Evolutionary conservation across 169 alveolate species (phyloP).

Genomic region (Babesia caballi): DNA sequence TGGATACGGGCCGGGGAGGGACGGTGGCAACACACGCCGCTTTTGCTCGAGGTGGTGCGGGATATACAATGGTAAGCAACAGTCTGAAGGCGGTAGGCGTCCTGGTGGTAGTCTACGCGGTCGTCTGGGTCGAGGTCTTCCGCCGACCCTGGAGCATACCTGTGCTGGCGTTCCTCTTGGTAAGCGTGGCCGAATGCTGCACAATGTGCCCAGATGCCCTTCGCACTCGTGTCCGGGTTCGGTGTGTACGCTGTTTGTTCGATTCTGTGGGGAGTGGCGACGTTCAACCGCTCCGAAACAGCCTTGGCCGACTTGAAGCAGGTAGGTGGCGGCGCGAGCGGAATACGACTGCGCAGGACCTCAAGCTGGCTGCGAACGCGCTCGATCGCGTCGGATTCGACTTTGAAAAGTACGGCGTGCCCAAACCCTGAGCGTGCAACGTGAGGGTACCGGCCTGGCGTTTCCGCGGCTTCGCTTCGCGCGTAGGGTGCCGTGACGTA

Average conservation of each 20-base stretch:
- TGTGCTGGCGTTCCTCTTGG: slow-evolving; percentile 5
- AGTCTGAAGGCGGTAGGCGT: neutral
- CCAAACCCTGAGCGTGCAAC: neutral
- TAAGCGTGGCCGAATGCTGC: neutral
- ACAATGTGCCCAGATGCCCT: slow-evolving; percentile 6
- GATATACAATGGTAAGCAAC: slow-evolving; percentile 2
- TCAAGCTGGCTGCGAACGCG: slow-evolving; percentile 8
- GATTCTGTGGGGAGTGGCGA: slow-evolving; percentile 9
- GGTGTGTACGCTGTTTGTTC: slow-evolving; percentile 12
- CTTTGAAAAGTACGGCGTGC: slow-evolving; percentile 23
- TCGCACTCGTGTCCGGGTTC: neutral
- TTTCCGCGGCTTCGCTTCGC: too few relatives aligned
- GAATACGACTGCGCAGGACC: slow-evolving; percentile 16
- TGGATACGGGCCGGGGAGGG: too few relatives aligned
- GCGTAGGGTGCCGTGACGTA: too few relatives aligned
- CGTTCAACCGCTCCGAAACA: slow-evolving; percentile 36
- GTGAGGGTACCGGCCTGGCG: too few relatives aligned
- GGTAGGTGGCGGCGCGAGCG: neutral
- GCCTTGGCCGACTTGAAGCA: slow-evolving; percentile 35
- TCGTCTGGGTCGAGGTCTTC: slow-evolving; percentile 8
- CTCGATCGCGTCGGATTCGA: slow-evolving; percentile 37
- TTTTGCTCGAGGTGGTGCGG: too few relatives aligned
- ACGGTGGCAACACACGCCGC: too few relatives aligned
- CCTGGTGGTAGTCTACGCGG: neutral
- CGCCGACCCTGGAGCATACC: slow-evolving; percentile 6